Evolutionary conservation across 2,329 filamentous ascomycete species (phyloP), one percentile per base, ranked within the genome.

Genomic region (Phialocephala subalpina): DNA sequence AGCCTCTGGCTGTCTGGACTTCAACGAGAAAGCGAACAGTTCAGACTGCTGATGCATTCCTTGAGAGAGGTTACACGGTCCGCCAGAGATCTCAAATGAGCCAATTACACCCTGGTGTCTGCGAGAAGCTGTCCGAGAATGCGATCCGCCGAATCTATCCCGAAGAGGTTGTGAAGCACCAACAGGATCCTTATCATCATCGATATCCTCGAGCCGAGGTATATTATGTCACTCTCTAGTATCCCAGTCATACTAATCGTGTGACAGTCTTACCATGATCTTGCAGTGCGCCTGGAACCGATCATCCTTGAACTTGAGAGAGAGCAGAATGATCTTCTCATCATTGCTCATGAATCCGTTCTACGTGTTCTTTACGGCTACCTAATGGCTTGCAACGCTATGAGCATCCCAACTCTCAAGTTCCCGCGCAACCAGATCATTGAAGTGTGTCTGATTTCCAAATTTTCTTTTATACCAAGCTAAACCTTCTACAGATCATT

Each of bases 361-460:
- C 86, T 99, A 56, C 92, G 96, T 52, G 96, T 99, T 27, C 86
- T 99, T 3, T 99, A 99, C 77, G 94, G 94, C 27, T 99, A 99
- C 79, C 84, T 99, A 45, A 99, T 99, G 96, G 96, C 97, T 73
- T 98, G 96, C 81, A 96, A 95, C 77, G 94, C 97, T 9, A 92
- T 91, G 78, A 94, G 97, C 75, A 99, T 99, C 69, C 96, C 96
- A 3, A 91, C 90, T 72, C 87, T 99, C 68, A 92, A 93, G 71
- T 99, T 99, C 75, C 96, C 96, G 3, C 92, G 96, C 52, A 91
- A 99, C 76, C 94, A 99, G 78, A 98, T 99, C 76, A 97, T 99
- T 72, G 96, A 99, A 83, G 88, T 88, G 77, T 73, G 80, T 69
- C 22, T 35, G 29, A 36, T 58, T 27, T 33, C 35, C 29, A 60